phyloP scores from a whole-genome alignment of 169 alveolate species.

The Plasmodium coatneyi region DNA sequence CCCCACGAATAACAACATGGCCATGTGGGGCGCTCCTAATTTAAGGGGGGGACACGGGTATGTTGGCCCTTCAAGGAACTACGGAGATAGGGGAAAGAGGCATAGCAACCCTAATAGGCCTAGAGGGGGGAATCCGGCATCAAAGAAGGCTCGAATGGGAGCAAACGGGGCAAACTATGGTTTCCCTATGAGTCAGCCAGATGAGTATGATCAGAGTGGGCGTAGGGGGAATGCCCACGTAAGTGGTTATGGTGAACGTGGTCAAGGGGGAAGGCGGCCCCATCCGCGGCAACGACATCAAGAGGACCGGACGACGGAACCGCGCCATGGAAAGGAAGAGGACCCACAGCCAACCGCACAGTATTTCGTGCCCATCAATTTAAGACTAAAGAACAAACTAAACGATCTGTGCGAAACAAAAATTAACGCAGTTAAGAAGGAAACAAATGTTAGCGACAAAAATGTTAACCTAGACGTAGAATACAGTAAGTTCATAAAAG shows the following conservation, averaged over 20 bases:
- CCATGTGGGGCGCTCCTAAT: background rate
- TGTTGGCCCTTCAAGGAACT: background rate
- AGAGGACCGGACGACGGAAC: background rate
- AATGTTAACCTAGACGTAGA: constrained; percentile 45
- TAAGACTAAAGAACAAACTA: constrained; percentile 63
- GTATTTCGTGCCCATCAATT: constrained; percentile 67
- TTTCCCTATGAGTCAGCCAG: background rate
- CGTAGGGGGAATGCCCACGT: background rate
- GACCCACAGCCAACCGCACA: background rate
- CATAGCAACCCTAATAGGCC: background rate
- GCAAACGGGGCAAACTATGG: constrained; percentile 3
- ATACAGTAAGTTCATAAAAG: constrained; percentile 60
- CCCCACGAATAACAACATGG: constrained; percentile 1
- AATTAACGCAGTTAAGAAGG: constrained; percentile 27
- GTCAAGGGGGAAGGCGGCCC: background rate
- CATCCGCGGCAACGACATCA: background rate
- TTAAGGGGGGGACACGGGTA: background rate
- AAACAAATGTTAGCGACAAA: background rate
- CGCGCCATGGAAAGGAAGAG: background rate
- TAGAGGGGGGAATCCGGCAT: background rate
- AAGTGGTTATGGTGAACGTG: background rate
- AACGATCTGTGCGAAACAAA: constrained; percentile 59
- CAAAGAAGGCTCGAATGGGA: constrained; percentile 25
- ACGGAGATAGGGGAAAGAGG: constrained; percentile 23
- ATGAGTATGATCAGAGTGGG: background rate